Conservation (phyloP, 371 early-diverging fungal genomes). For the Catenaria anguillulae region DNA sequence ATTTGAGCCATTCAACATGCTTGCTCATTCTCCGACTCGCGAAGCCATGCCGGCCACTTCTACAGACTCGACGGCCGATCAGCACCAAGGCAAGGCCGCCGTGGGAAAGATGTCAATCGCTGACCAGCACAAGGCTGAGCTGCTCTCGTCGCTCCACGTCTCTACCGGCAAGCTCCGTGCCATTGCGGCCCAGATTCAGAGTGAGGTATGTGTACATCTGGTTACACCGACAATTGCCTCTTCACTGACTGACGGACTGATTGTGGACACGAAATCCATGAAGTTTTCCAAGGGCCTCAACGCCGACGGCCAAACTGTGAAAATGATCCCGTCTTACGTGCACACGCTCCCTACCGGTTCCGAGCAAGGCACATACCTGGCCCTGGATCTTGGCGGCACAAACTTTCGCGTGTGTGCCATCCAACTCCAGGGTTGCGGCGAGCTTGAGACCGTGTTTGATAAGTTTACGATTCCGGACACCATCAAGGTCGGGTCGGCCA, state of each 20-base stretch:
- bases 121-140: too few relatives aligned
- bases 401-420: constrained; percentile 83
- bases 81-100: too few relatives aligned
- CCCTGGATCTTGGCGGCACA: constrained; percentile 89
- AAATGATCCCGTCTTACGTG: constrained; percentile 83
- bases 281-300: constrained; percentile 61
- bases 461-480: constrained; percentile 67
- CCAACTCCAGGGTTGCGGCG: constrained; percentile 56
- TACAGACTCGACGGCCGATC: too few relatives aligned
- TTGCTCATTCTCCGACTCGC: too few relatives aligned
- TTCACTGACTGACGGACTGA: too few relatives aligned
- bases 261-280: too few relatives aligned
- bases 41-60: too few relatives aligned
- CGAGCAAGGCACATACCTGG: constrained; percentile 72
- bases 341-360: constrained; percentile 61
- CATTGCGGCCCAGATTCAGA: constrained; percentile 1
- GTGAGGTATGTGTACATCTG: constrained; percentile 20
- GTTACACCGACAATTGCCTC: too few relatives aligned
- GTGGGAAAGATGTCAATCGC: too few relatives aligned
- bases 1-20: too few relatives aligned
- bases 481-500: constrained; percentile 43
- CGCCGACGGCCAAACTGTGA: constrained; percentile 40
- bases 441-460: constrained; percentile 45
- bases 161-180: constrained; percentile 3
- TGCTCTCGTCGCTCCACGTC: not conserved